Evolutionary conservation across 768 basidiomycete genomes (phyloP), one percentile per base, ranked within the genome.

Genomic region (Mycena polygramma): DNA sequence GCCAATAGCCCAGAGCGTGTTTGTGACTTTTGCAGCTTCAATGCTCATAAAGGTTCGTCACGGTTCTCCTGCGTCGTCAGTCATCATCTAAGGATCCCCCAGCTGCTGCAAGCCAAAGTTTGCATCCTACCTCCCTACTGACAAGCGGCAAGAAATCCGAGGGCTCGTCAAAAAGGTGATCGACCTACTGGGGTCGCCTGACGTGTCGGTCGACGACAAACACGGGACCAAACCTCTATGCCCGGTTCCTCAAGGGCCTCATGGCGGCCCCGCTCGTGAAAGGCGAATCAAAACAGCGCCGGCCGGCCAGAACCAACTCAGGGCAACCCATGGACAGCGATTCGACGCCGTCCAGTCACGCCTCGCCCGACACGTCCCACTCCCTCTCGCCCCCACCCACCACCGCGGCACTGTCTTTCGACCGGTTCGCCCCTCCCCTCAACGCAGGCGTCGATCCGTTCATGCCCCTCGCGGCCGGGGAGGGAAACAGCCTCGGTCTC

Each of bases 41-140:
- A 95, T 95, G 83, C 83, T 96, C 19, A 86, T 96, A 72, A 95
- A 95, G 85, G 92, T 91, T 76, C 57, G 80, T 49, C 43, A 58
- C 36, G 17, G 19, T 46, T 14, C 41, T 36, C 63, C 19, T 48
- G n/a, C 7, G 26, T 49, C 30, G 30, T 30, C 6, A 2, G 6
- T 19, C 30, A 26, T 20, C 11, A 51, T 71, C 55, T 69, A 41
- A 58, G 55, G 35, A 19, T n/a, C 46, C 35, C n/a, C 17, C 70
- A 92, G 91, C 86, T 95, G n/a, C 83, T 95, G 15, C 92, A 93
- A n/a, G 80, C 93, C 92, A 6, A 92, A 89, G 75, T 94, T 92
- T 73, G 82, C 89, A 0, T 79, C 83, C 13, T 89, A 90, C 76
- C 84, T 95, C 37, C 83, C 88, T 10, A 78, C 75, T 7, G 88